Conservation (phyloP, 2,329 filamentous ascomycete species). For the Alternaria postmessia region DNA sequence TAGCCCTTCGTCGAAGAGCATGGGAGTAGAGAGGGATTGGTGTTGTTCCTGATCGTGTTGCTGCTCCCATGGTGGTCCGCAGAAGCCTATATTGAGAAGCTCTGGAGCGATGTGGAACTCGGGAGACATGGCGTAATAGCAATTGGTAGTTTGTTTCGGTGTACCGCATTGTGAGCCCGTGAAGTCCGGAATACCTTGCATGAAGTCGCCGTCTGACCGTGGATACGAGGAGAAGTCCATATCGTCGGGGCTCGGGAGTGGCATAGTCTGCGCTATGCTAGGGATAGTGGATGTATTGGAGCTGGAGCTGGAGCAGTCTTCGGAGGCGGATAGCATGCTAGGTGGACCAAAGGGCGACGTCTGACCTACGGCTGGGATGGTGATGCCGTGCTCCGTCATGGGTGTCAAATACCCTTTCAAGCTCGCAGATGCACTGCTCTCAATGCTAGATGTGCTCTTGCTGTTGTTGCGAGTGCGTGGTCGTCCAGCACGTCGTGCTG, state of each 20-base stretch:
- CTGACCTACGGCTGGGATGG: neutral
- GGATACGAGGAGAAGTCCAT: slow-evolving; percentile 5
- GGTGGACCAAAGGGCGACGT: slow-evolving; percentile 7
- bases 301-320: slow-evolving; percentile 8
- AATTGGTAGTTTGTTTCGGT: slow-evolving; percentile 1
- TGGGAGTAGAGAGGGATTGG: neutral
- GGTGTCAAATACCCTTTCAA: neutral
- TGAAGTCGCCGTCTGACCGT: slow-evolving; percentile 4
- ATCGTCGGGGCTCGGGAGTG: slow-evolving; percentile 2
- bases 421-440: neutral
- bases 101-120: slow-evolving; percentile 9
- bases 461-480: slow-evolving; percentile 12
- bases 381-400: neutral
- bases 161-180: slow-evolving; percentile 6
- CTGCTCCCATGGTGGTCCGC: slow-evolving; percentile 10
- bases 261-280: neutral
- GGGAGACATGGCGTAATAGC: slow-evolving; percentile 6
- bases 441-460: neutral
- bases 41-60: neutral
- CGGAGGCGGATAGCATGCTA: neutral
- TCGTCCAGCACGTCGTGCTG: slow-evolving; percentile 12
- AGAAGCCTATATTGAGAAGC: slow-evolving; percentile 4
- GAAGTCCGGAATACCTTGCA: slow-evolving; percentile 3
- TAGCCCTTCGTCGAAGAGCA: neutral
- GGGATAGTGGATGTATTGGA: slow-evolving; percentile 3